phyloP scores from a whole-genome alignment of 2,329 filamentous ascomycete genomes.

The Phialophora chinensis region DNA sequence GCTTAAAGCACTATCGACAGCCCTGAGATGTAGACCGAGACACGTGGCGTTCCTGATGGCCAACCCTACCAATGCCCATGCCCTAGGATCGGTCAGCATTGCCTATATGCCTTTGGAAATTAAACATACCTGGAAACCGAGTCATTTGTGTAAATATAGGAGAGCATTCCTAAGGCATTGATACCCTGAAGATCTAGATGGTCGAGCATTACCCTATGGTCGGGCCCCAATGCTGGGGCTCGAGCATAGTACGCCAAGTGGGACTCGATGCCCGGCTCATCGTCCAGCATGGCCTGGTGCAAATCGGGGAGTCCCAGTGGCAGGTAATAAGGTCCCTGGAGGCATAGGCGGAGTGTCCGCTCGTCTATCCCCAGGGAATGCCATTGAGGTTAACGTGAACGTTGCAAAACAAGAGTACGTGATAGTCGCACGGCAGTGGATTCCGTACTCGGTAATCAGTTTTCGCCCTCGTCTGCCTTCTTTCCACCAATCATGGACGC shows the following conservation, averaged over 20 bases:
- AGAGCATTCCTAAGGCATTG: conserved; percentile 35
- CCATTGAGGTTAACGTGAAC: neutral
- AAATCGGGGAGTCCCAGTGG: neutral
- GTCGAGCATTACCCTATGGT: conserved; percentile 37
- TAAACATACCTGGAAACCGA: conserved; percentile 40
- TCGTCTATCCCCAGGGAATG: neutral
- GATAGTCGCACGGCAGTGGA: no score
- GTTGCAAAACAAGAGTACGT: no score
- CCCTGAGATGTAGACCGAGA: conserved; percentile 40
- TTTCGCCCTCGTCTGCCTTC: neutral
- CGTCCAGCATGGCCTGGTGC: no score
- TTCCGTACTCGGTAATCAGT: neutral
- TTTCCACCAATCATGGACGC: neutral
- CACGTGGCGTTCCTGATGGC: conserved; percentile 41
- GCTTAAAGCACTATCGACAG: conserved; percentile 28
- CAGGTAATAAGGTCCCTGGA: neutral
- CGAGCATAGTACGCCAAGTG: conserved; percentile 15
- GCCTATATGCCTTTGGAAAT: neutral
- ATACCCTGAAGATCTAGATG: conserved; percentile 38
- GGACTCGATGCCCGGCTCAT: no score
- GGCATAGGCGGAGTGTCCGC: no score
- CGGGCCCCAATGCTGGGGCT: conserved; percentile 6
- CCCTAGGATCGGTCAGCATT: conserved; percentile 27
- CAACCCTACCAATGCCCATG: conserved; percentile 40
- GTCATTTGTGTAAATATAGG: conserved; percentile 35